Percentiles rank a stretch among this genome's conserved stretches.
phyloP scores from a whole-genome alignment of 2,329 filamentous ascomycete genomes.

The Cladosporium sp. region DNA sequence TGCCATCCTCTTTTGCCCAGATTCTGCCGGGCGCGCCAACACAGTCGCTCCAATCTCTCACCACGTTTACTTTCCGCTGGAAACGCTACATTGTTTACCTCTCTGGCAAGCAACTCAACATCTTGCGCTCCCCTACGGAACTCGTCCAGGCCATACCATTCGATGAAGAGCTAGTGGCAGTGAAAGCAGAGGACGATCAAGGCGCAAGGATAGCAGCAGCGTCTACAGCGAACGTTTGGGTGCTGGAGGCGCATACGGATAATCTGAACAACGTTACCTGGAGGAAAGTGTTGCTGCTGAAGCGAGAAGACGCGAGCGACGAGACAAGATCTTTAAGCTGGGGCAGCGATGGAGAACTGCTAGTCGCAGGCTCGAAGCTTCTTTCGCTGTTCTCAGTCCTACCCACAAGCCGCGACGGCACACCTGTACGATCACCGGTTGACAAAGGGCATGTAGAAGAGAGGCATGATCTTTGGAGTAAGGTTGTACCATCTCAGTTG shows the following conservation, averaged over 20 bases:
- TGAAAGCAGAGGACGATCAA: constrained; percentile 76
- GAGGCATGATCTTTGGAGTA: constrained; percentile 64
- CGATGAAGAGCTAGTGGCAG: constrained; percentile 66
- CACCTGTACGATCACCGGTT: constrained; percentile 25
- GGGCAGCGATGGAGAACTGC: constrained; percentile 81
- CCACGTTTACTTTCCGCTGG: constrained; percentile 70
- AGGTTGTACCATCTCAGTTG: constrained; percentile 68
- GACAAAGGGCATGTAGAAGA: constrained; percentile 47
- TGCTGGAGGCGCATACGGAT: constrained; percentile 76
- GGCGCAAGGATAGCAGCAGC: constrained; percentile 78
- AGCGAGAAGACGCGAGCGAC: constrained; percentile 46
- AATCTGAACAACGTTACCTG: constrained; percentile 73
- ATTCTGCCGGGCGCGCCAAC: constrained; percentile 78
- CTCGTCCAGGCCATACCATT: constrained; percentile 76
- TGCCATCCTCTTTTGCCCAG: constrained; percentile 30
- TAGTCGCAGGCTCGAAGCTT: constrained; percentile 67
- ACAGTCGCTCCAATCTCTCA: constrained; percentile 74
- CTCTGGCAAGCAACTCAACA: constrained; percentile 81
- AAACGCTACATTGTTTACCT: constrained; percentile 80
- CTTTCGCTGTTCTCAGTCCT: constrained; percentile 69
- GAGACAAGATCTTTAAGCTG: constrained; percentile 71
- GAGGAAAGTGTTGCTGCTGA: constrained; percentile 63
- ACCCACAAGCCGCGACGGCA: constrained; percentile 31
- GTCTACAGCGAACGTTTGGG: constrained; percentile 64
- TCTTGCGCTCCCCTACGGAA: constrained; percentile 71